A percentile compares a stretch with the other conserved stretches of the same genome.
These are phyloP conservation scores for Suhomyces vadensis DNA, from an alignment of 805 yeast genomes.

Conservation along the genomic window DNA sequence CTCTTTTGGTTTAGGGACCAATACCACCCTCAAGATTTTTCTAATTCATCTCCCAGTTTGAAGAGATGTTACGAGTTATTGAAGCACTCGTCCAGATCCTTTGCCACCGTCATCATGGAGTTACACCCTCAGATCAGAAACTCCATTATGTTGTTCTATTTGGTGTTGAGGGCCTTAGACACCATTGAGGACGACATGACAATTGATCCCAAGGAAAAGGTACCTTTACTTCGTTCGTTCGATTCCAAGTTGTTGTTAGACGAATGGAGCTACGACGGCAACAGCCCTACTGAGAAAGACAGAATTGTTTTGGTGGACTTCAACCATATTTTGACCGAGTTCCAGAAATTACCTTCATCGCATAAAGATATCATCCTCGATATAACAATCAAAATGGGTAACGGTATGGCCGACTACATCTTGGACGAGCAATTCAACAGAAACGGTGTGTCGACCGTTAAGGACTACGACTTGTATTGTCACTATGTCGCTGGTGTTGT, in stretches of 20 bases:
- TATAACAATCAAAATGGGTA: slow-evolving; percentile 85
- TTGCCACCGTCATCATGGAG: slow-evolving; percentile 90
- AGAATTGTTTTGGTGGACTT: slow-evolving; percentile 80
- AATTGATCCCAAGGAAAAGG: slow-evolving; percentile 65
- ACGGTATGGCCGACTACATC: slow-evolving; percentile 96
- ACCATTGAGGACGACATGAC: slow-evolving; percentile 97
- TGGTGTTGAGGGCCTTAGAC: slow-evolving; percentile 86
- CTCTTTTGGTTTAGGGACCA: slow-evolving; percentile 54
- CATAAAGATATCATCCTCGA: slow-evolving; percentile 79
- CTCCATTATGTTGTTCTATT: slow-evolving; percentile 79
- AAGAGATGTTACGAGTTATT: slow-evolving; percentile 69
- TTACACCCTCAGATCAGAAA: slow-evolving; percentile 85
- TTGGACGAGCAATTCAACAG: slow-evolving; percentile 73
- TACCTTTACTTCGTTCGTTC: slow-evolving; percentile 72
- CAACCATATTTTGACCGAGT: slow-evolving; percentile 66
- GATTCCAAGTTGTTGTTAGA: slow-evolving; percentile 57
- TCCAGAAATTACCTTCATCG: slow-evolving; percentile 66
- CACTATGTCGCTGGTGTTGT: slow-evolving; percentile 97
- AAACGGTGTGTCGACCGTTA: slow-evolving; percentile 73
- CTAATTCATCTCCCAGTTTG: slow-evolving; percentile 31
- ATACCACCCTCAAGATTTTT: slow-evolving; percentile 48
- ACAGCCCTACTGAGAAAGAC: slow-evolving; percentile 77
- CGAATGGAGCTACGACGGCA: slow-evolving; percentile 83
- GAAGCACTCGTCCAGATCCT: slow-evolving; percentile 78
- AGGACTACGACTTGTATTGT: slow-evolving; percentile 89